Evolutionary conservation across 192 early-diverging fungal species (phyloP), one percentile per base, ranked within the genome.

Genomic region (Coemansia sp.): DNA sequence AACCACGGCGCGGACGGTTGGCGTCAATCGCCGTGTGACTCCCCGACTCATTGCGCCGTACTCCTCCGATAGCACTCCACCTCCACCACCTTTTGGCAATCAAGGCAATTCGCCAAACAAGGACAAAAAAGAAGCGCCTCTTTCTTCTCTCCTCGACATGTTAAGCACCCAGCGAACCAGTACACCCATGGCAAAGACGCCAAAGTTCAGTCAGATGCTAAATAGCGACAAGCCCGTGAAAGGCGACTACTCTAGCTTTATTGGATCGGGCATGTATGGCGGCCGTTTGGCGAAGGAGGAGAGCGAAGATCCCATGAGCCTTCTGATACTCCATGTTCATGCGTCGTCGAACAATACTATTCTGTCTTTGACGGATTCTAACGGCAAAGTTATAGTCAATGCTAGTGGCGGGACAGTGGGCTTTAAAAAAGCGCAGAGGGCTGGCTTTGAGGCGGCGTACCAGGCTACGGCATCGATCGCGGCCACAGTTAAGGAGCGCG

Each of bases 401-500:
- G 83, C 90, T 41, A 92, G 93, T 6, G 94, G 91, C 24, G 96
- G 96, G 27, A 86, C 84, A 16, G 89, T 88, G 5, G 93, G 93
- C 31, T 92, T 98, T 68, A 93, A 90, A 68, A 96, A 96, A 77
- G 89, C 95, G 13, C 87, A 91, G 60, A 88, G 96, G 16, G 90
- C 92, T 44, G 93, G 93, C 34, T 91, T 87, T 68, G 96, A 98
- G 79, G 93, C 93, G 29, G 95, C 93, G 6, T 95, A 97, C 77
- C 94, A 93, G 84, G 91, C 94, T 7, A 90, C 92, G 45, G 66
- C 83, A 39, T 87, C 90, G 73, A 63, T 97, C 69, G 83, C 91
- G 39, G 86, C 89, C 29, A 88, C 86, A 57, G 84, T 87, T 37
- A 75, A 88, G 59, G 89, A 91, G 68, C 89, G 88, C 75, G 88